Conservation (phyloP, 2,329 filamentous ascomycete species). For the Hymenotorrendiella dingleyae region DNA sequence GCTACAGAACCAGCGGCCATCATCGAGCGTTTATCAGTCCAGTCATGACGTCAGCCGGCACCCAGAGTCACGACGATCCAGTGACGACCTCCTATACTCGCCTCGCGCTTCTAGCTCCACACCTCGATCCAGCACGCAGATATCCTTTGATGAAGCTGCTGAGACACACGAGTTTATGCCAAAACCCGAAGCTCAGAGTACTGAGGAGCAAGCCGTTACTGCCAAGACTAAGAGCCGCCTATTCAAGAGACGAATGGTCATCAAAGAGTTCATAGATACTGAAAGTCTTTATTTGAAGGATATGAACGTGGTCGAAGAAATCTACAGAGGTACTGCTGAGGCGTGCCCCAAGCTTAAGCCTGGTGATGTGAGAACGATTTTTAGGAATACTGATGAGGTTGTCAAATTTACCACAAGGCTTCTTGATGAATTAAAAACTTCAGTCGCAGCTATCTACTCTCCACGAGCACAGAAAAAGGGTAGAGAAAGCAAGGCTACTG, state of each 20-base stretch:
- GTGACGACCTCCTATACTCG: constrained; percentile 28
- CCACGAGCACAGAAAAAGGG: constrained; percentile 39
- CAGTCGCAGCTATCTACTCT: constrained; percentile 72
- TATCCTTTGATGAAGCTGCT: constrained; percentile 22
- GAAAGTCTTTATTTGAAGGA: constrained; percentile 88
- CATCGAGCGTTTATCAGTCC: constrained; percentile 24
- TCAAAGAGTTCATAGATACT: constrained; percentile 89
- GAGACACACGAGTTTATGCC: constrained; percentile 3
- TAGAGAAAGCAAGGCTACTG: constrained; percentile 33
- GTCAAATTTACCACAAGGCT: constrained; percentile 80
- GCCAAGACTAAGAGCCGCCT: constrained; percentile 64
- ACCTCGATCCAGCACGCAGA: constrained; percentile 28
- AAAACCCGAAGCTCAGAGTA: constrained; percentile 9
- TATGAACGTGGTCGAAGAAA: constrained; percentile 96
- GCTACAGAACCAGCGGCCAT: constrained; percentile 18
- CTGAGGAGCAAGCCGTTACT: constrained; percentile 37
- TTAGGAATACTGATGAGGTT: constrained; percentile 88
- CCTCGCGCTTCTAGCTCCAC: constrained; percentile 26
- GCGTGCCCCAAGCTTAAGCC: constrained; percentile 72
- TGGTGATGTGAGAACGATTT: constrained; percentile 83
- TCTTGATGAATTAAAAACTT: constrained; percentile 72
- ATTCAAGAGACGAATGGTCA: constrained; percentile 72
- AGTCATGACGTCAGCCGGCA: constrained; percentile 18
- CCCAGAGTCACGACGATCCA: constrained; percentile 25
- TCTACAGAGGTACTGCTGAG: constrained; percentile 89